These are phyloP conservation scores for Voacanga thouarsii DNA, from an alignment of 257 asterid species.

Conservation along the genomic window DNA sequence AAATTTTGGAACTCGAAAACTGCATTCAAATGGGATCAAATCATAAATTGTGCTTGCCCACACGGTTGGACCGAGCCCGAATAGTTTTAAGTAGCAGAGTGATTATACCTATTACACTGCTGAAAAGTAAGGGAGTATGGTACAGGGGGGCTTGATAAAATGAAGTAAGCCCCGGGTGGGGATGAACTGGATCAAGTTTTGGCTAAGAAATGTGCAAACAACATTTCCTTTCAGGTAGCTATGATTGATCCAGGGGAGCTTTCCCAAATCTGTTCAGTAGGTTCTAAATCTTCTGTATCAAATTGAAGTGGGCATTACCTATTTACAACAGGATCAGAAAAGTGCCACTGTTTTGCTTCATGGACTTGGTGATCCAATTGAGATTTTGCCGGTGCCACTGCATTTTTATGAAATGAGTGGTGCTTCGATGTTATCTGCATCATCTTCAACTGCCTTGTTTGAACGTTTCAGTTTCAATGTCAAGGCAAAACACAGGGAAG, in stretches of 20 bases:
- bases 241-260: too few species aligned
- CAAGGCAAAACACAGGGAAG: conserved; percentile 62
- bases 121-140: too few species aligned
- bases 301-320: not conserved
- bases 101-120: not conserved
- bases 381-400: not conserved
- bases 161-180: not conserved
- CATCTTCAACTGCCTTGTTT: conserved; percentile 24
- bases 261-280: too few species aligned
- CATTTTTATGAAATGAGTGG: conserved; percentile 51
- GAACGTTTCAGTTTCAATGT: conserved; percentile 47
- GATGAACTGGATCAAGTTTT: not conserved
- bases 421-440: conserved; percentile 51
- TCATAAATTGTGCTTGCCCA: too few species aligned
- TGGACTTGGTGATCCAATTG: not conserved
- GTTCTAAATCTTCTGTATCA: too few species aligned
- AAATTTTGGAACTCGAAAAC: too few species aligned
- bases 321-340: not conserved
- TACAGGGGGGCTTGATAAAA: too few species aligned
- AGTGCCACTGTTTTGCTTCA: not conserved
- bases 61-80: too few species aligned
- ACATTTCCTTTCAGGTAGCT: too few species aligned
- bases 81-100: too few species aligned
- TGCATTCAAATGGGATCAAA: too few species aligned
- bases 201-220: too few species aligned